Evolutionary conservation across 352 stramenopile genomes (phyloP).

Genomic region (Globisporangium radiosum): DNA sequence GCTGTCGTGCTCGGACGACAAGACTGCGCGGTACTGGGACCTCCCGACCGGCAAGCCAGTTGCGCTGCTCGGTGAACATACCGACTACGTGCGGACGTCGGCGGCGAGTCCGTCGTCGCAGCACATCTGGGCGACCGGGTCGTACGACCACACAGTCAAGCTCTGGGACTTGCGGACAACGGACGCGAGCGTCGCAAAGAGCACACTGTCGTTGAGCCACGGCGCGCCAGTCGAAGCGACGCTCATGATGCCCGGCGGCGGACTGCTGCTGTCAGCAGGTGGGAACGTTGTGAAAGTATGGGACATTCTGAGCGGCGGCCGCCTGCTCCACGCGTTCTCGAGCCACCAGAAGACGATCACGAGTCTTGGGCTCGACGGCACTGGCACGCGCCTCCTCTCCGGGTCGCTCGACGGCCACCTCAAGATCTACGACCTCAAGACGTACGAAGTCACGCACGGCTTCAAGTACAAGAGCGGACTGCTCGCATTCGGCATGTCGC

Average conservation of each 20-base stretch:
- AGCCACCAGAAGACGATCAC: slow-evolving; percentile 95
- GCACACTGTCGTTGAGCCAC: slow-evolving; percentile 67
- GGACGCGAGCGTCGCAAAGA: slow-evolving; percentile 44
- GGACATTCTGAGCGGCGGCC: slow-evolving; percentile 86
- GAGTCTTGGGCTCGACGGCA: slow-evolving; percentile 83
- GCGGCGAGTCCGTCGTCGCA: slow-evolving; percentile 62
- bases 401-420: slow-evolving; percentile 89
- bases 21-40: slow-evolving; percentile 86
- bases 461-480: slow-evolving; percentile 87
- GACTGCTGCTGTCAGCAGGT: slow-evolving; percentile 77
- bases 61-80: slow-evolving; percentile 72
- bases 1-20: slow-evolving; percentile 88
- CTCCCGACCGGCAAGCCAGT: slow-evolving; percentile 77
- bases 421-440: slow-evolving; percentile 92
- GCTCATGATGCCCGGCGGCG: slow-evolving; percentile 81
- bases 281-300: slow-evolving; percentile 91
- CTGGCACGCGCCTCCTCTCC: slow-evolving; percentile 82
- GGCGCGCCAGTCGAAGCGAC: slow-evolving; percentile 85
- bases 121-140: slow-evolving; percentile 83
- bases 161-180: slow-evolving; percentile 88
- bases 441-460: slow-evolving; percentile 85
- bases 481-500: slow-evolving; percentile 75
- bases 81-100: slow-evolving; percentile 85
- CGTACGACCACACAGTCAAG: slow-evolving; percentile 91
- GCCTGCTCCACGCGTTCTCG: slow-evolving; percentile 84